Evolutionary conservation across 2,329 filamentous ascomycete genomes (phyloP).

Genomic region (Rachicladosporium sp.): DNA sequence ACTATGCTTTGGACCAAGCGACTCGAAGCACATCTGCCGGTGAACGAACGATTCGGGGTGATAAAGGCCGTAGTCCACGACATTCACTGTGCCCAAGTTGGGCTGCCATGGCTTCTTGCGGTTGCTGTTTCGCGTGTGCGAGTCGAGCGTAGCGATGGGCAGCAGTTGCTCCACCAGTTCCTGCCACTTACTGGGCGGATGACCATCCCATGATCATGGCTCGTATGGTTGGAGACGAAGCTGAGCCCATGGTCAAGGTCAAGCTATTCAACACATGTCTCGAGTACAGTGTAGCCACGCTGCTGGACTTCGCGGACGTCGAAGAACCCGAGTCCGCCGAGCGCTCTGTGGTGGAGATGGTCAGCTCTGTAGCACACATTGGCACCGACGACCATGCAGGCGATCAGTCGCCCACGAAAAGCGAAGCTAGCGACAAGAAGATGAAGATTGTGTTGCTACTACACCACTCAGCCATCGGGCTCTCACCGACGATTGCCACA

Average conservation of each 20-base stretch:
- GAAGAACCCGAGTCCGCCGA: conserved; percentile 22
- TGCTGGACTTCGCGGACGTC: conserved; percentile 68
- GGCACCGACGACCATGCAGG: not conserved
- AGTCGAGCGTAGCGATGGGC: conserved; percentile 51
- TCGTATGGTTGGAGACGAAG: conserved; percentile 83
- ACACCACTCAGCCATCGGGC: conserved; percentile 66
- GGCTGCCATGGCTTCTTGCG: conserved; percentile 69
- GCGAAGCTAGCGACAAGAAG: conserved; percentile 19
- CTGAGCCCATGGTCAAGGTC: conserved; percentile 79
- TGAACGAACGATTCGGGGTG: conserved; percentile 58
- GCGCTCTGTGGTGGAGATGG: conserved; percentile 62
- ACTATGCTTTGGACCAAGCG: conserved; percentile 58
- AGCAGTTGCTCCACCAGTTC: conserved; percentile 59
- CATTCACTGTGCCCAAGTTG: conserved; percentile 67
- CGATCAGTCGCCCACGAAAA: not conserved
- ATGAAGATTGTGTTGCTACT: conserved; percentile 55
- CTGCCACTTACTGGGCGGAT: conserved; percentile 28
- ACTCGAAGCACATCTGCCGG: conserved; percentile 47
- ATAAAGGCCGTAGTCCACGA: conserved; percentile 45
- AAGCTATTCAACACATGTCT: conserved; percentile 72
- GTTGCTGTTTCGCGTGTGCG: conserved; percentile 55
- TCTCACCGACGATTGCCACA: conserved; percentile 64
- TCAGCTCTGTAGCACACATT: conserved; percentile 53
- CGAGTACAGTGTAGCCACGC: conserved; percentile 79
- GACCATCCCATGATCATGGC: conserved; percentile 64